Base-by-base conservation (phyloP, 2,329 filamentous ascomycete genomes). In the Diplocarpon rosae region DNA sequence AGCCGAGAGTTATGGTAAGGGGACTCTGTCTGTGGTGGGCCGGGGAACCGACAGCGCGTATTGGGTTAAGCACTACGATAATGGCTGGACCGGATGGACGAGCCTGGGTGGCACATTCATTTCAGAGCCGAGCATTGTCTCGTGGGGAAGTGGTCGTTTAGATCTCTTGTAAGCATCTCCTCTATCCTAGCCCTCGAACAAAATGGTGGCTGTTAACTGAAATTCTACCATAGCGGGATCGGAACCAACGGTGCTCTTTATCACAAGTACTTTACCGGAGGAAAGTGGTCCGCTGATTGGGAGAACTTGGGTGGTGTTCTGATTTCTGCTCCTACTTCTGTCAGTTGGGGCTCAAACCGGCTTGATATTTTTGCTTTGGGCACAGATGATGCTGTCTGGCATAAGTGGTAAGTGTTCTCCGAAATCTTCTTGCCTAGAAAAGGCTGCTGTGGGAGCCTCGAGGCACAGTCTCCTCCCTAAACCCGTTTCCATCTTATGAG, bases 41-140 rank as follows among this genome's bases (percentile, higher is more conserved):
- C 17, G 44, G 6, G 48, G 48, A 1, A 48, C 48, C 7, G 37
- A 47, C 13, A 44, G 32, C 10, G 43, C 33, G 1, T 20, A 31
- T 1, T 50, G 32, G 28, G 24, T 40, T 11, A 44, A 48, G 11
- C 34, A 35, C 4, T 51, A 34, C 33, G 43, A 33, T 6, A 10
- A 15, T 5, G 13, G 14, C 14, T 51, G 48, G 48, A 40, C 45
- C 5, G 42, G 39, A 5, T 51, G 43, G 46, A 29, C 35, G 2
- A 37, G 34, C 1, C 40, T 51, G 8, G 53, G 52, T 14, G 50
- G 51, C 3, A 38, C 52, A 13, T 54, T 53, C 13, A 50, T 43
- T 10, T 52, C 46, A 30, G 43, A 49, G 17, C 52, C 53, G n/a
- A 46, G 42, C 15, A 52, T 49, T 39, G 50, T 58, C 10, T 48